Base-by-base conservation (phyloP, 169 alveolate species). In the Neospora caninum region DNA sequence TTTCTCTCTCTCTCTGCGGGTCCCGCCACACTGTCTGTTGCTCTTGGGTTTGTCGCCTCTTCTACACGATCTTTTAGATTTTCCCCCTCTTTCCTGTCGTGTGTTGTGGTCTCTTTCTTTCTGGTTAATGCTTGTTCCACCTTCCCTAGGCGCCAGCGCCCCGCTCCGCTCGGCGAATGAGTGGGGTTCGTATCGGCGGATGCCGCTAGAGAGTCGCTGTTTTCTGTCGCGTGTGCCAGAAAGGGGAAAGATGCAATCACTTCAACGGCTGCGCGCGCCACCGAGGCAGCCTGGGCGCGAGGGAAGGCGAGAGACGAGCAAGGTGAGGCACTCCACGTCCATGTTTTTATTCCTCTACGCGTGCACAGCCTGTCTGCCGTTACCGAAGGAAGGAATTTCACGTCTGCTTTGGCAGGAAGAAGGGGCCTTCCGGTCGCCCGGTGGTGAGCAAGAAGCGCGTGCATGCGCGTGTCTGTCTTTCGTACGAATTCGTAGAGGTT, bases 401-500 rank as follows among this genome's bases (percentile, higher is more conserved):
- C 45, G 20, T n/a, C 86, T 20, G 10, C 43, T 2, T 78, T n/a
- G 22, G 27, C 86, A 1, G 86, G 86, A 6, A 78, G 49, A 16
- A 78, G 45, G 13, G 86, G 86, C 86, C 86, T 18, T 78, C 86
- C 86, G 22, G 49, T 29, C 45, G 20, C 39, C 42, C 27, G 27
- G 86, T 78, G 86, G 20, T n/a, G 86, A 1, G 27, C 42, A 29
- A 20, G 86, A 20, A 78, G 86, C 22, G 45, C 86, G n/a, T 78
- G 86, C 86, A 78, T 78, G 86, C 86, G 86, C 2, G 42, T n/a
- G n/a, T 78, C 86, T 78, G 86, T 78, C 86, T 78, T 78, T n/a
- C 86, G 39, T 78, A n/a, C 86, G 86, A n/a, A n/a, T 43, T n/a
- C 86, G 42, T 78, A 78, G 39, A 78, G 42, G 45, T 78, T 38